phyloP scores from a whole-genome alignment of 2,329 filamentous ascomycete species.

The Beauveria medogensis region DNA sequence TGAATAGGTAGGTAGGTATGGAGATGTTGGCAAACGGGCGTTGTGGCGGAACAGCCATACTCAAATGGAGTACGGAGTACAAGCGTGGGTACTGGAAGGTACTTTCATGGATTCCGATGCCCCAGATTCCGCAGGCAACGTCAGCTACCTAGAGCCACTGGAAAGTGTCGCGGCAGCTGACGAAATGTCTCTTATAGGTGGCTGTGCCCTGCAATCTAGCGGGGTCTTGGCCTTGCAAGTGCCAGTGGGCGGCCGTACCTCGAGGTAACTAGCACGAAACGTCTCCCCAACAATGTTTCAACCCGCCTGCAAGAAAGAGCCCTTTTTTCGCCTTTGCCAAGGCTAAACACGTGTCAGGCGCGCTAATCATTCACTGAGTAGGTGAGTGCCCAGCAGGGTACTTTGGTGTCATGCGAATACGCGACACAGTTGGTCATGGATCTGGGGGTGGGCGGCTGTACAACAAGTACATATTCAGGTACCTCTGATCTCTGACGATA shows the following conservation, averaged over 20 bases:
- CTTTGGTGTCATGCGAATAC: too few species aligned
- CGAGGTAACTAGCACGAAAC: not conserved
- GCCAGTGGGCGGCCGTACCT: not conserved
- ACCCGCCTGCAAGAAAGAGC: not conserved
- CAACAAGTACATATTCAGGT: too few species aligned
- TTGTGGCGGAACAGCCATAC: not conserved
- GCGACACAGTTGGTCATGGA: too few species aligned
- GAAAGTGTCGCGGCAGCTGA: too few species aligned
- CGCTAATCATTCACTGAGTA: not conserved
- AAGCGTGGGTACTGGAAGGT: not conserved
- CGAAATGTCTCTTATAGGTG: too few species aligned
- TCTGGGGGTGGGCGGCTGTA: too few species aligned
- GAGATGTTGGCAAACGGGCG: not conserved
- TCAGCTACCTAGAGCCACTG: too few species aligned
- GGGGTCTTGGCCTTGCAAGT: not conserved
- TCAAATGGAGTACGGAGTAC: not conserved
- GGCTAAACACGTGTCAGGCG: not conserved
- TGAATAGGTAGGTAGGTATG: too few species aligned
- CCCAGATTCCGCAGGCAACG: too few species aligned
- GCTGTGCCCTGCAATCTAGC: not conserved
- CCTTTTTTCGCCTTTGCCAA: not conserved
- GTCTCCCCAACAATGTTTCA: too few species aligned
- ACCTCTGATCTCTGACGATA: too few species aligned
- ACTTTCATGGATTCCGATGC: too few species aligned
- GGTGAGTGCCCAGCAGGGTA: not conserved